Evolutionary conservation across 2,329 filamentous ascomycete genomes (phyloP), one percentile per base, ranked within the genome.

Genomic region (Calcarisporium arbuscula): DNA sequence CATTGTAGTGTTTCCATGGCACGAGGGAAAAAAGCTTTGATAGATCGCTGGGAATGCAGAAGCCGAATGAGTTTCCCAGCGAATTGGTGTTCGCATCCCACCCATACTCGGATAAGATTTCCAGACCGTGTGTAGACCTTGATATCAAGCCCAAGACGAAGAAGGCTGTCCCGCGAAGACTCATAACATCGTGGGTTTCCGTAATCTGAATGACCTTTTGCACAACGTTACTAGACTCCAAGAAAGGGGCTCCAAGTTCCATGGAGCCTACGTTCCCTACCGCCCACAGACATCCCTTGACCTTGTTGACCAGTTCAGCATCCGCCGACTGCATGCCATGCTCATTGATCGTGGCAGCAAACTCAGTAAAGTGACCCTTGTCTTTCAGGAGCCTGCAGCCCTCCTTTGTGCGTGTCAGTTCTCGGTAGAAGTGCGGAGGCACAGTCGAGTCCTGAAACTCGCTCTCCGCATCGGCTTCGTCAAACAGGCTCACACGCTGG

Each of bases 181-280:
- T 94, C 78, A 98, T 82, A 32, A 98, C 85, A 46, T 89, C 80
- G 27, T 92, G 89, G 19, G 70, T 68, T 56, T 95, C 86, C 1
- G 92, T 92, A 53, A 98, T 95, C 43, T 79, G 72, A 30, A 96
- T 79, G 42, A 98, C 90, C 43, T 82, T 77, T 51, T 82, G 77
- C 14, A 96, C 87, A 23, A 96, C 87, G 45, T 95, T 85, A 23
- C 80, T 85, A 36, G 84, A 81, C 59, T 95, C 92, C 4, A 98
- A 70, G 56, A 98, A 98, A 0, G 88, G 88, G 2, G 90, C 90
- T 2, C 92, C 92, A 2, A 95, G 77, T 50, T 96, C 90, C 89
- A 98, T 96, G 1, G 89, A 95, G 0, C 92, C 92, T 23, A 98
- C 90, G 49, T 98, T 98, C 17, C 92, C 92, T 1, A 98, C 88